Evolutionary conservation across 129 eudicot genomes (phyloP), one percentile per base, ranked within the genome.

Genomic region (Pseudognaphalium luteoalbum): DNA sequence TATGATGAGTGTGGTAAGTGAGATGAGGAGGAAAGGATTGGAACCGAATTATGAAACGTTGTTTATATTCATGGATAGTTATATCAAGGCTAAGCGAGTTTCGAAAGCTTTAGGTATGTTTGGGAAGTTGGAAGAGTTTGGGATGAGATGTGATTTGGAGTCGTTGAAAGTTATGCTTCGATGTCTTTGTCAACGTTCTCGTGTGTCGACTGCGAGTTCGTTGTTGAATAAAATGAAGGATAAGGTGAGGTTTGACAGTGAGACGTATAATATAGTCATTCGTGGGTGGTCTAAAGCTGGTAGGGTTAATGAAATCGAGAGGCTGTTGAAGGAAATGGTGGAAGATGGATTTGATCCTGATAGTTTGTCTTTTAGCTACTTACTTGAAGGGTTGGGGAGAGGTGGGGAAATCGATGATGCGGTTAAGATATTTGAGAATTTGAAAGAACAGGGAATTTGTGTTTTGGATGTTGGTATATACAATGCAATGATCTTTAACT

Each of bases 311-410:
- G 97, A 94, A 70, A 77, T 91, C 30, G 90, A 91, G 80, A 84
- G 68, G 76, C 62, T 78, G 63, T 81, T 91, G 83, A 74, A 86
- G 79, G 89, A 68, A 25, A 91, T 94, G 99, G 91, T 88, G 65
- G 86, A 78, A 7, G 88, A 89, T 76, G 96, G 97, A 68, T 82
- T 87, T 77, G 86, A 87, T 30, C 90, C 97, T 0, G 89, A 86
- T 80, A 73, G 87, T 76, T 73, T 76, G 66, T 89, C 94, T 17
- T 85, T 83, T 78, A 84, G 93, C 68, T 78, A 74, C 78, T 62
- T 94, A 54, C 79, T 91, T 66, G 97, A 89, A 75, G 91, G 93
- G 29, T 86, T 94, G 47, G 99, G 99, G 52, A 89, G 97, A 89
- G 86, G 86, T 76, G 88, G 93, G 52, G 78, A 34, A 72, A 77